Conservation (phyloP, 202 grass and related monocot genomes). For the Bolboschoenoplectus hybrid region DNA sequence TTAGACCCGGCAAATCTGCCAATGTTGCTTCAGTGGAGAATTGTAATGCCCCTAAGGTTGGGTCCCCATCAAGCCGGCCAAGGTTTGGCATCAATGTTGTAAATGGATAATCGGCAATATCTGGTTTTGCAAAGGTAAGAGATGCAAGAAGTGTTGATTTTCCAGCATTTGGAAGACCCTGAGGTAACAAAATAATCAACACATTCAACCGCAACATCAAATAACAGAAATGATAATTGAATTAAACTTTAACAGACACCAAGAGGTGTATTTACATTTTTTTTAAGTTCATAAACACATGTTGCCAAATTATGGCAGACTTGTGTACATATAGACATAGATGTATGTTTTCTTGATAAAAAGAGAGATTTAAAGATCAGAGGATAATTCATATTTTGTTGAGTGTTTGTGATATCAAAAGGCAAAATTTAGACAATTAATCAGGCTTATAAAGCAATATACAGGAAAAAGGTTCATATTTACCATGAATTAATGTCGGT, state of each 20-base stretch:
- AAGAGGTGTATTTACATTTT: background rate
- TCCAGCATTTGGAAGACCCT: slow-evolving; percentile 99
- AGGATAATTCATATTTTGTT: slow-evolving; percentile 7
- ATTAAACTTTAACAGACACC: background rate
- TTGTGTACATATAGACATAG: background rate
- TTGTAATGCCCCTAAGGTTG: slow-evolving; percentile 75
- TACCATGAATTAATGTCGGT: background rate
- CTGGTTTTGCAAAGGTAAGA: slow-evolving; percentile 90
- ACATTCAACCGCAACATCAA: background rate
- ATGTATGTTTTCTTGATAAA: background rate
- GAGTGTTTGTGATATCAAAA: background rate
- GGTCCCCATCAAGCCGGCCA: slow-evolving; percentile 91
- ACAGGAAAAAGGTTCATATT: background rate
- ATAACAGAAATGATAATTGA: slow-evolving; percentile 19
- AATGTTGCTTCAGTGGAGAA: slow-evolving; percentile 93
- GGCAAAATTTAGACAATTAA: background rate
- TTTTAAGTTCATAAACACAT: background rate
- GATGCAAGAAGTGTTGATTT: slow-evolving; percentile 96
- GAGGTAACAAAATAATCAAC: slow-evolving; percentile 28
- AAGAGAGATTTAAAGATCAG: background rate
- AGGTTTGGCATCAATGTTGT: slow-evolving; percentile 99
- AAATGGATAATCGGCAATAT: slow-evolving; percentile 97
- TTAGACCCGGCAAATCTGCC: slow-evolving; percentile 92
- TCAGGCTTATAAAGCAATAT: background rate
- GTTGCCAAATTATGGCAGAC: background rate